These are phyloP conservation scores for Mariannaea sp. DNA, from an alignment of 2,329 filamentous ascomycete species.

Conservation along the genomic window DNA sequence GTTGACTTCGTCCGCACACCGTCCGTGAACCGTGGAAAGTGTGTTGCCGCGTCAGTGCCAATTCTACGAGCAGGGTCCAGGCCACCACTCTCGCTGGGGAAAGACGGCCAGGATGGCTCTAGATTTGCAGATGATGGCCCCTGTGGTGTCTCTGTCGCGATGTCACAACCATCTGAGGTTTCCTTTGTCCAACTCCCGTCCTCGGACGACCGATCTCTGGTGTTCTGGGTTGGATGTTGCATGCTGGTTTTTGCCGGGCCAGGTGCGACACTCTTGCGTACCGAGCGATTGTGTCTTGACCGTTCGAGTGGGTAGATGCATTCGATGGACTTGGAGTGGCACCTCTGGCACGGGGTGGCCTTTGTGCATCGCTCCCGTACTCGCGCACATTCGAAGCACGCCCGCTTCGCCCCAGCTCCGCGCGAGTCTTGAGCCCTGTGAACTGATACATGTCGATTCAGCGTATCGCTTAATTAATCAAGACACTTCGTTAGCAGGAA, in stretches of 20 bases:
- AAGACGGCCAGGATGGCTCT: neutral
- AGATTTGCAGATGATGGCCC: neutral
- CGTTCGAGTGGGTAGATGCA: constrained; percentile 21
- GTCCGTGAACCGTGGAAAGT: neutral
- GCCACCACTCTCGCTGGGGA: neutral
- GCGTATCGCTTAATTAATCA: constrained; percentile 5
- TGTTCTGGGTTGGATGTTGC: neutral
- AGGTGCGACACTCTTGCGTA: neutral
- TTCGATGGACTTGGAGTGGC: constrained; percentile 7
- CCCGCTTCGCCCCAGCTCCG: constrained; percentile 10
- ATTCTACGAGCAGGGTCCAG: neutral
- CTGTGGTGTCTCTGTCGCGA: neutral
- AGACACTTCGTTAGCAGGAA: neutral
- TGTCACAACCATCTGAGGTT: neutral
- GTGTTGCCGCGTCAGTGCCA: neutral
- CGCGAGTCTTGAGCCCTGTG: neutral
- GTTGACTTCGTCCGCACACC: neutral
- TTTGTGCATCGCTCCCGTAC: constrained; percentile 26
- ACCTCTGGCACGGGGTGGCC: constrained; percentile 20
- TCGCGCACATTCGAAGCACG: constrained; percentile 23
- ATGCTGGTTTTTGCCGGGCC: neutral
- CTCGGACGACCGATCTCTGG: neutral
- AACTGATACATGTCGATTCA: constrained; percentile 10
- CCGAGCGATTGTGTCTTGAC: neutral
- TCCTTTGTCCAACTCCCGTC: neutral